Base-by-base conservation (phyloP, 495 filamentous ascomycete species). In the Pyronema omphalodes region DNA sequence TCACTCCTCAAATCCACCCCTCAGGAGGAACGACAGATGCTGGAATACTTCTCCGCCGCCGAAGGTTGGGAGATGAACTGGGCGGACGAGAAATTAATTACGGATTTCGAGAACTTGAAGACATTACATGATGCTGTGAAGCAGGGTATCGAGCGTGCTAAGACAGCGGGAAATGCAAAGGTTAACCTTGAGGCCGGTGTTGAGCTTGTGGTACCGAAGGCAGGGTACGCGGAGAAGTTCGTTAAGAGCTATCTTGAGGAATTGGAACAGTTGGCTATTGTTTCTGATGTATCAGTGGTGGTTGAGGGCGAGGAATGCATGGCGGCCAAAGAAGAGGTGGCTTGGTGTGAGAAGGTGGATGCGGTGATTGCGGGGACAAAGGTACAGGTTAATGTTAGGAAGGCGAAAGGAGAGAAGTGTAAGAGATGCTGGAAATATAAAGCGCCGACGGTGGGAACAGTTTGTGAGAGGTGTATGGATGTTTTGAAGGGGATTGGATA, bases 381-480 rank as follows among this genome's bases (percentile, higher is more conserved):
- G 23, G 23, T 29, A 29, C 23, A 29, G 0, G 82, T 78, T 9
- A 67, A 77, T 64, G 81, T 94, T 9, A 68, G 78, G 39, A 77
- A 80, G n/a, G 79, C 88, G 0, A 70, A 71, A 55, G 70, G 76
- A 3, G 52, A 68, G 43, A 96, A 96, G 63, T 96, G 89, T 60
- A 73, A 76, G 3, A 75, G 89, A 44, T 95, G 91, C 69, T 95
- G 91, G 91, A 77, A 82, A 53, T 93, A 82, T 69, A 74, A 78
- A 15, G 73, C 75, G 19, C 67, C 70, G 8, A 63, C 67, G 37
- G 74, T 79, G 65, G 78, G 81, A 15, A 66, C 67, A 54, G 68
- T 93, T 45, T 94, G 89, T 67, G 67, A 67, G 50, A 73, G 87
- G 60, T 94, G 89, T 67, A 76, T 81, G 54, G 73, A 78, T 1